Evolutionary conservation across 441 rosid species (phyloP).

Genomic region (Populus hybrid): DNA sequence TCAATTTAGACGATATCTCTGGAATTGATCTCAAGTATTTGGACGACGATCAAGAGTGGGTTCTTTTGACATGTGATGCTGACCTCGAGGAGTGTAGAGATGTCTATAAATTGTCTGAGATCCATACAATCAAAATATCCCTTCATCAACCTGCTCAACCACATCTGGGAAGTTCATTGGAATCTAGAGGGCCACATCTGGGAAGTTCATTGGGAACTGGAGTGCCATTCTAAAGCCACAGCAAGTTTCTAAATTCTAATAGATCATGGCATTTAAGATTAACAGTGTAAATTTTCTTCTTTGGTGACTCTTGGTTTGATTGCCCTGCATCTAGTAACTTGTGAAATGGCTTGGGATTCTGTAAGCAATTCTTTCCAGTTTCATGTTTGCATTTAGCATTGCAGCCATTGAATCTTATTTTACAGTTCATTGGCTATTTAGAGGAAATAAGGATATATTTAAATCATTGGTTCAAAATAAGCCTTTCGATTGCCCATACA

Average conservation of each 20-base stretch:
- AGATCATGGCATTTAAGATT: background rate
- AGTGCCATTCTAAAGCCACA: conserved; percentile 16
- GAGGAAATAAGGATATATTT: background rate
- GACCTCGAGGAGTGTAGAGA: conserved; percentile 93
- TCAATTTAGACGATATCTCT: conserved; percentile 46
- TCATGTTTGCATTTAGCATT: background rate
- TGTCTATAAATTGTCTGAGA: conserved; percentile 45
- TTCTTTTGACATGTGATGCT: conserved; percentile 88
- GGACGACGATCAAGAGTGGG: conserved; percentile 92
- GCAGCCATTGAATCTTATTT: conserved; percentile 18
- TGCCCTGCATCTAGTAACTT: background rate
- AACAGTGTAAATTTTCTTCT: background rate
- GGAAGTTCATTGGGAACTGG: conserved; percentile 16
- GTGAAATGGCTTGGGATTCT: conserved; percentile 14
- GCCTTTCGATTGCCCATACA: conserved; percentile 8
- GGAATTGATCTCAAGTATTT: conserved; percentile 68
- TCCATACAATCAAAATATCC: conserved; percentile 57
- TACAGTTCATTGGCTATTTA: conserved; percentile 3
- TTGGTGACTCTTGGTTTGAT: background rate
- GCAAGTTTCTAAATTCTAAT: background rate
- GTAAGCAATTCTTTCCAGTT: conserved; percentile 11
- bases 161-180: conserved; percentile 27
- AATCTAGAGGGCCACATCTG: conserved; percentile 5
- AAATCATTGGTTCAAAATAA: conserved; percentile 3
- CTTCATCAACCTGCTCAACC: conserved; percentile 43